Evolutionary conservation across 257 asterid species (phyloP).

Genomic region (Nicotiana obtusifolia): DNA sequence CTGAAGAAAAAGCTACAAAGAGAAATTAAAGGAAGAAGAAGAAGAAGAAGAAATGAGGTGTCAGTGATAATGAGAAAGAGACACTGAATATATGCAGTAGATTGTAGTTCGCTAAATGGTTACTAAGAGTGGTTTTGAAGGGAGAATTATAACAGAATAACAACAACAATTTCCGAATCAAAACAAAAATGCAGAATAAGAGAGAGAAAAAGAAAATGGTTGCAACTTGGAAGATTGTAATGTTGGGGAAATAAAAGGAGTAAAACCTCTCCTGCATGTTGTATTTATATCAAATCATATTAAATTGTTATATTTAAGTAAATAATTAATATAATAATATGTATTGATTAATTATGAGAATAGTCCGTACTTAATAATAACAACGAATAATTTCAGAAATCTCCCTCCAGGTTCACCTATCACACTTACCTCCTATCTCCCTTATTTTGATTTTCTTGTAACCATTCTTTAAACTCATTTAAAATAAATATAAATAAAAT

Average conservation of each 20-base stretch:
- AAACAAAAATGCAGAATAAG: slow-evolving; percentile 17
- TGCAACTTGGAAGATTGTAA: not conserved
- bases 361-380: too few relatives aligned
- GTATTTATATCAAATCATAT: too few relatives aligned
- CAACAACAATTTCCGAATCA: slow-evolving; percentile 12
- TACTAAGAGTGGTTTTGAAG: not conserved
- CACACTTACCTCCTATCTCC: too few relatives aligned
- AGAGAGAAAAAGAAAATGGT: slow-evolving; percentile 14
- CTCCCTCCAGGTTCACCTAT: too few relatives aligned
- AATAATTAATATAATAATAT: too few relatives aligned
- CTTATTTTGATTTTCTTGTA: too few relatives aligned
- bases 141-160: slow-evolving; percentile 4
- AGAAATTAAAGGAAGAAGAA: not conserved
- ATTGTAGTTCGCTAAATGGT: not conserved
- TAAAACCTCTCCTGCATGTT: too few relatives aligned
- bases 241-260: not conserved
- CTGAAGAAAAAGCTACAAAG: slow-evolving; percentile 9
- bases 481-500: too few relatives aligned
- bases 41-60: not conserved
- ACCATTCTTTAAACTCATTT: too few relatives aligned
- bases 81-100: slow-evolving; percentile 23
- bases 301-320: too few relatives aligned
- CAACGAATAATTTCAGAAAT: too few relatives aligned
- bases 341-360: too few relatives aligned
- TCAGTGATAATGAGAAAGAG: slow-evolving; percentile 10